Percentiles rank a stretch among this genome's conserved stretches.
phyloP scores from a whole-genome alignment of 1,284 basidiomycete genomes.

The Microbotryum silenes-acaulis region DNA sequence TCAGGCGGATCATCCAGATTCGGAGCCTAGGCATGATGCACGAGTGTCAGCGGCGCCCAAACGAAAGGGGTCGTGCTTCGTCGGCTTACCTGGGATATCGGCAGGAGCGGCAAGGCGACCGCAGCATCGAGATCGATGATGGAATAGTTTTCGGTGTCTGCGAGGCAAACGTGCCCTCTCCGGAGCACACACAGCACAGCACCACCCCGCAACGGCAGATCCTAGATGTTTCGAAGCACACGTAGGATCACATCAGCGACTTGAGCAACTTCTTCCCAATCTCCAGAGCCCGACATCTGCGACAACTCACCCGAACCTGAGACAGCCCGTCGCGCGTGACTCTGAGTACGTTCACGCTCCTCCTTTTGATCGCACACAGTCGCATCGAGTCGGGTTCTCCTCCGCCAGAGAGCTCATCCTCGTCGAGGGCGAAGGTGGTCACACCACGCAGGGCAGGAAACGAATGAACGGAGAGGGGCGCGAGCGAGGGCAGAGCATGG shows the following conservation, averaged over 20 bases:
- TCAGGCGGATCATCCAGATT: slow-evolving; percentile 6
- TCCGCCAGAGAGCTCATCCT: slow-evolving; percentile 55
- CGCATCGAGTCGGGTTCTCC: slow-evolving; percentile 57
- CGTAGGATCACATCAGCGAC: too few species aligned
- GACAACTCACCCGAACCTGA: slow-evolving; percentile 51
- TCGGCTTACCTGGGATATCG: slow-evolving; percentile 56
- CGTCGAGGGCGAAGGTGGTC: slow-evolving; percentile 68
- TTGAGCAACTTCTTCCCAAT: background rate
- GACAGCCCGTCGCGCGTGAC: slow-evolving; percentile 52
- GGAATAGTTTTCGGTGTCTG: slow-evolving; percentile 63
- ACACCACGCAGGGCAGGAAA: slow-evolving; percentile 73
- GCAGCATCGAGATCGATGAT: slow-evolving; percentile 65
- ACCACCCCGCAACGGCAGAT: slow-evolving; percentile 63
- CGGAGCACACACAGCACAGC: slow-evolving; percentile 58
- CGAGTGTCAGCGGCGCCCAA: background rate
- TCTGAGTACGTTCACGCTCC: slow-evolving; percentile 58
- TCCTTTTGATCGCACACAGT: slow-evolving; percentile 68
- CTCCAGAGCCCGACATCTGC: background rate
- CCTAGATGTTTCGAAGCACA: slow-evolving; percentile 42
- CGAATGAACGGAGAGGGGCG: slow-evolving; percentile 52
- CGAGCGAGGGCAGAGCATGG: slow-evolving; percentile 67
- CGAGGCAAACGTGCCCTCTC: slow-evolving; percentile 62
- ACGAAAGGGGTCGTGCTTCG: too few species aligned
- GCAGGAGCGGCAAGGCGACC: slow-evolving; percentile 61
- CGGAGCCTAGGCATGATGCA: slow-evolving; percentile 40